Percentiles rank a stretch among this genome's conserved stretches.
Evolutionary conservation across 2,329 filamentous ascomycete genomes (phyloP).

Genomic region (Acephala macrosclerotiorum): DNA sequence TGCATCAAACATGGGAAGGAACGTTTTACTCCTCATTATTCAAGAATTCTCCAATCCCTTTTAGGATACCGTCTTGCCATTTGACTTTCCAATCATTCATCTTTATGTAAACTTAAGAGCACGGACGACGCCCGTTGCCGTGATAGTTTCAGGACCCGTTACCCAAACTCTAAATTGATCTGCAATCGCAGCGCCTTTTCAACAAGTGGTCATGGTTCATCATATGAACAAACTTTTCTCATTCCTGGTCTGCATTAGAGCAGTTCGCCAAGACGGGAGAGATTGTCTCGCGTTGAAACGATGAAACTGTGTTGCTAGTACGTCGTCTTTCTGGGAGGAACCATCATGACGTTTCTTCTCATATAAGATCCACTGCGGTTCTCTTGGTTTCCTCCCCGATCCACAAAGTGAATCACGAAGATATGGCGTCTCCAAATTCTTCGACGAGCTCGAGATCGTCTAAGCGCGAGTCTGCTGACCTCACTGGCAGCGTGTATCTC

Average conservation of each 20-base stretch:
- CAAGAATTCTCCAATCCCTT: background rate
- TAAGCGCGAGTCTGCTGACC: slow-evolving; percentile 1
- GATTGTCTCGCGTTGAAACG: background rate
- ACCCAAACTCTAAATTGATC: background rate
- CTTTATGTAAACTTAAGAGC: background rate
- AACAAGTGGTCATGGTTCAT: background rate
- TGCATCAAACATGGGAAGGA: background rate
- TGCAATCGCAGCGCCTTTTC: background rate
- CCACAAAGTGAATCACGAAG: background rate
- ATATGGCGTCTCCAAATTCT: background rate
- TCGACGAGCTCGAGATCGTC: background rate
- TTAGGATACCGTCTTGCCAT: background rate
- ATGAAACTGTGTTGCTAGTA: background rate
- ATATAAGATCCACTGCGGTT: background rate
- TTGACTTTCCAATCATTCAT: background rate
- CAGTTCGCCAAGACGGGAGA: background rate
- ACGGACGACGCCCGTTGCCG: background rate
- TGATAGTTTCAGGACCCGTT: background rate
- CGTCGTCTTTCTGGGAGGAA: background rate
- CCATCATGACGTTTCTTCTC: background rate
- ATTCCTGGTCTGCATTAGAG: background rate
- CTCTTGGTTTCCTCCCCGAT: background rate
- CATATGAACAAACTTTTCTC: background rate
- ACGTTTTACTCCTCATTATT: background rate
- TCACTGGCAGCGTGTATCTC: slow-evolving; percentile 29